A percentile compares a stretch with the other conserved stretches of the same genome.
These are phyloP conservation scores for Pseudogymnoascus sp. DNA, from an alignment of 2,329 filamentous ascomycete genomes.

Conservation along the genomic window DNA sequence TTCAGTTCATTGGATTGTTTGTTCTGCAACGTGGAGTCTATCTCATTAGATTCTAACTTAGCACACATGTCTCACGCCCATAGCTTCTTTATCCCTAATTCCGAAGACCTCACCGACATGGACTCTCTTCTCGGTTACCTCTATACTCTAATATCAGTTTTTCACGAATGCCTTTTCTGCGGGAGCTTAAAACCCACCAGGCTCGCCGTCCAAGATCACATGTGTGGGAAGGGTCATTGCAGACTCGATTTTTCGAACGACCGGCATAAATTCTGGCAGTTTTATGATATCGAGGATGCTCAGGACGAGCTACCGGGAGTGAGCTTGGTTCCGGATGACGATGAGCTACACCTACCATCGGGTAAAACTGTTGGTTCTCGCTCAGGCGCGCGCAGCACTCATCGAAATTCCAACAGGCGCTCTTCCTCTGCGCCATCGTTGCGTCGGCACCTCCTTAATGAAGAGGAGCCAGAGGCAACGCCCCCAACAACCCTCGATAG, in stretches of 20 bases:
- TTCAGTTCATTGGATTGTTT: conserved; percentile 33
- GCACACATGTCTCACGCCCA: conserved; percentile 44
- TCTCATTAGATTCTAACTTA: conserved; percentile 32
- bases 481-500: neutral
- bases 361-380: conserved; percentile 31
- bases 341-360: conserved; percentile 30
- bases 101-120: conserved; percentile 38
- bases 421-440: neutral
- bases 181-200: conserved; percentile 36
- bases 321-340: conserved; percentile 19
- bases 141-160: conserved; percentile 40
- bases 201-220: conserved; percentile 44
- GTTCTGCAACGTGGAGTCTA: conserved; percentile 34
- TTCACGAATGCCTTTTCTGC: conserved; percentile 45
- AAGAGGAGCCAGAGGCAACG: neutral
- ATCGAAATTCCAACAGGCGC: conserved; percentile 5
- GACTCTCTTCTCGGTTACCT: conserved; percentile 42
- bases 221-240: conserved; percentile 43
- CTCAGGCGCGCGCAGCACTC: conserved; percentile 12
- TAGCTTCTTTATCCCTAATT: conserved; percentile 38
- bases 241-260: conserved; percentile 32
- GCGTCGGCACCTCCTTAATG: neutral
- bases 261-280: conserved; percentile 35
- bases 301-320: neutral
- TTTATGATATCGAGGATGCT: conserved; percentile 31